Percentiles rank a stretch among this genome's conserved stretches.
These are phyloP conservation scores for Stemphylium beticola DNA, from an alignment of 2,329 filamentous ascomycete genomes.

Conservation along the genomic window DNA sequence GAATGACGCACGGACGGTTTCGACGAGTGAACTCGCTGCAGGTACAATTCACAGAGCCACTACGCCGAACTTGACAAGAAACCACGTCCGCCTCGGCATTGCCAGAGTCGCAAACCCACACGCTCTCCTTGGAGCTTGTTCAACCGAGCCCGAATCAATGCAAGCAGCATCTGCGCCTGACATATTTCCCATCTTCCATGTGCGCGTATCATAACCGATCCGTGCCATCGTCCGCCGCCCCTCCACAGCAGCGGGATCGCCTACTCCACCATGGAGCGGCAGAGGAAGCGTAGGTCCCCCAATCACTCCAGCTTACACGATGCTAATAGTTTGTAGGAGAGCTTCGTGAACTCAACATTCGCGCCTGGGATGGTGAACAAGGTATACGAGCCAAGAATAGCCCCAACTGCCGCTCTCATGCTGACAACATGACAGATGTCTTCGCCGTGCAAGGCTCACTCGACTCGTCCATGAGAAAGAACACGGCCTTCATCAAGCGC, in stretches of 20 bases:
- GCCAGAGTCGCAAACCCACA: constrained; percentile 21
- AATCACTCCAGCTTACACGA: not conserved
- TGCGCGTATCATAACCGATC: constrained; percentile 44
- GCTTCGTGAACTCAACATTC: constrained; percentile 84
- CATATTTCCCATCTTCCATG: constrained; percentile 43
- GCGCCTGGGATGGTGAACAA: constrained; percentile 87
- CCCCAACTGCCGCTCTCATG: constrained; percentile 8
- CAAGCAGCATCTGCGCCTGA: constrained; percentile 41
- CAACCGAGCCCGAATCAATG: constrained; percentile 41
- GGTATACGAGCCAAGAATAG: constrained; percentile 59
- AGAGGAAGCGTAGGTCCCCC: constrained; percentile 53
- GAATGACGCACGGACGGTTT: constrained; percentile 18
- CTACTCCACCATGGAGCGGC: constrained; percentile 55
- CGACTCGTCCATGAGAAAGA: constrained; percentile 96
- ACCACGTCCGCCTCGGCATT: constrained; percentile 17
- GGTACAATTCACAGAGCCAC: constrained; percentile 28
- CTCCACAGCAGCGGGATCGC: constrained; percentile 41
- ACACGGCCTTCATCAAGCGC: constrained; percentile 97
- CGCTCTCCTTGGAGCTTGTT: constrained; percentile 29
- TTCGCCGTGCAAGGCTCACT: constrained; percentile 79
- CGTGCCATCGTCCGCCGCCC: constrained; percentile 41
- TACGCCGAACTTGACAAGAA: constrained; percentile 8
- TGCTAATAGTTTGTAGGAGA: constrained; percentile 67
- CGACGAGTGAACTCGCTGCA: constrained; percentile 33
- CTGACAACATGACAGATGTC: constrained; percentile 64